phyloP scores from a whole-genome alignment of 768 basidiomycete species.

The Clavulina sp. region DNA sequence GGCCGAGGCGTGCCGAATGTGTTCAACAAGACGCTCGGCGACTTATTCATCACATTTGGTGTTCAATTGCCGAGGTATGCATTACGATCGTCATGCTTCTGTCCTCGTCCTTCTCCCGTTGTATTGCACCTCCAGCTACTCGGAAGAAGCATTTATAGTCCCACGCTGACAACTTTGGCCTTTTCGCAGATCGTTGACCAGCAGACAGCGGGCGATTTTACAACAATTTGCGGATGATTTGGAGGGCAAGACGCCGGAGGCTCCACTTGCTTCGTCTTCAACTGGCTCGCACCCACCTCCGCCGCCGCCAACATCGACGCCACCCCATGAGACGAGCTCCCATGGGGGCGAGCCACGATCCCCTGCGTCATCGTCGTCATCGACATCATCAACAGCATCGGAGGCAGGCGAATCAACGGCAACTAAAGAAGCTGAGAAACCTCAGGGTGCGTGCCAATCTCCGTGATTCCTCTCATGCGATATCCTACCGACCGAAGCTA shows the following conservation, averaged over 20 bases:
- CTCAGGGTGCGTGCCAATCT: too few species aligned
- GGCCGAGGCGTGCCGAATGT: conserved; percentile 62
- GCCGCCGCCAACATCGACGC: background rate
- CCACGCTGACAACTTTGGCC: conserved; percentile 1
- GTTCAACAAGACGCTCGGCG: conserved; percentile 46
- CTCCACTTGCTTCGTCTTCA: conserved; percentile 5
- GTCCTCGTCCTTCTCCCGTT: too few species aligned
- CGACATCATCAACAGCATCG: background rate
- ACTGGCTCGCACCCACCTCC: background rate
- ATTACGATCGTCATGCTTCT: background rate
- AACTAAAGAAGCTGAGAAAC: background rate
- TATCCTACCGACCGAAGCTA: too few species aligned
- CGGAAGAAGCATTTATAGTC: conserved; percentile 5
- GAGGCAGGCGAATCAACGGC: background rate
- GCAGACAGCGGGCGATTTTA: conserved; percentile 70
- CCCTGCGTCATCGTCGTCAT: background rate
- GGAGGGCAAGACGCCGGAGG: conserved; percentile 38
- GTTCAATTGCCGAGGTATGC: conserved; percentile 80
- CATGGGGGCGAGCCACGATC: too few species aligned
- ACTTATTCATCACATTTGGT: conserved; percentile 76
- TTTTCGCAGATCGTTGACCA: conserved; percentile 49
- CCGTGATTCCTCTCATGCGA: too few species aligned
- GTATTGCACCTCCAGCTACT: background rate
- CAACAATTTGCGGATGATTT: conserved; percentile 85
- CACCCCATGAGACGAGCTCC: background rate